These are phyloP conservation scores for Carex cristatella DNA, from an alignment of 176 grass and related monocot species.

Conservation along the genomic window DNA sequence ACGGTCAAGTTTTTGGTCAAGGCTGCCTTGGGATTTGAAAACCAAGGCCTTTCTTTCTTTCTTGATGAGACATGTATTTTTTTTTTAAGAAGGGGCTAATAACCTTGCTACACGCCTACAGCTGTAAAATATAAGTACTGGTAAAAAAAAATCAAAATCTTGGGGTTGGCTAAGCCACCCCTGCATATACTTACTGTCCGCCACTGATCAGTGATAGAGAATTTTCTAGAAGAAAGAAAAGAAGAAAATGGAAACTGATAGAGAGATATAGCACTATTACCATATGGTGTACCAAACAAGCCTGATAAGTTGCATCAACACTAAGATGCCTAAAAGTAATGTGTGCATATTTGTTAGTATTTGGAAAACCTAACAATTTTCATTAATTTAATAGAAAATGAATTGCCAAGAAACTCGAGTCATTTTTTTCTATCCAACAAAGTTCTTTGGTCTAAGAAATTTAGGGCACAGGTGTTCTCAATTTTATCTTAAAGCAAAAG, in stretches of 20 bases:
- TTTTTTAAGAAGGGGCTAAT: no score
- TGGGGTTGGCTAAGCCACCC: no score
- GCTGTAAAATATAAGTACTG: no score
- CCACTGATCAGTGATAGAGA: neutral
- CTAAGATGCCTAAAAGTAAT: neutral
- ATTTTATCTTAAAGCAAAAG: slow-evolving; percentile 55
- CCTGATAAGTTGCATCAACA: neutral
- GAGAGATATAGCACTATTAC: neutral
- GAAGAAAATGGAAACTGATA: neutral
- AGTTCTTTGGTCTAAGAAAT: neutral
- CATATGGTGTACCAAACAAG: neutral
- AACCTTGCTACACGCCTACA: no score
- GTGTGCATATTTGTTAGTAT: neutral
- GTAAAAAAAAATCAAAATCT: no score
- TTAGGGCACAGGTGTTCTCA: slow-evolving; percentile 37
- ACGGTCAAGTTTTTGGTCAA: no score
- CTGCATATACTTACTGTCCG: no score
- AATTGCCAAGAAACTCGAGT: neutral
- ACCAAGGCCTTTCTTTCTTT: no score
- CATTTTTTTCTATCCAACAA: neutral
- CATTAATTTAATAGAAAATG: neutral
- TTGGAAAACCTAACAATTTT: neutral
- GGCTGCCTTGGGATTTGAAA: no score
- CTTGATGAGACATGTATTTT: no score
- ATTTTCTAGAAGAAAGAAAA: neutral